phyloP scores from a whole-genome alignment of 148 eudicot species.

The Heliosperma pusillum region DNA sequence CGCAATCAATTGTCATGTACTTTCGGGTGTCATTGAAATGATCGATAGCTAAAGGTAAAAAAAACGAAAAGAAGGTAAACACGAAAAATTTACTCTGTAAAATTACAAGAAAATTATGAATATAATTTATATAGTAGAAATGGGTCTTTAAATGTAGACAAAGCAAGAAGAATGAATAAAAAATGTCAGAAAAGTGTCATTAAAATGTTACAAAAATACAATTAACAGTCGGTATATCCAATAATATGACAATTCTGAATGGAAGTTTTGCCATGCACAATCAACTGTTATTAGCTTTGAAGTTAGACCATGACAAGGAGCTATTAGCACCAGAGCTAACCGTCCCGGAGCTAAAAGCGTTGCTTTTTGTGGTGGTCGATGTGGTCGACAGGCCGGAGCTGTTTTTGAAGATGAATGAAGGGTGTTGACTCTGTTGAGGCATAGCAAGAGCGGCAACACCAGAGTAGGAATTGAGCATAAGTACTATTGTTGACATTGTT shows the following conservation, averaged over 20 bases:
- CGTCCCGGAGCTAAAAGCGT: not conserved
- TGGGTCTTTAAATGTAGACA: not conserved
- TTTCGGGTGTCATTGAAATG: too few species aligned
- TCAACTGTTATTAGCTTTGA: not conserved
- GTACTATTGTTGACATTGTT: conserved; percentile 18
- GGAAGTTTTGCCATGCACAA: not conserved
- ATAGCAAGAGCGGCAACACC: conserved; percentile 2
- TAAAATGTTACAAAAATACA: not conserved
- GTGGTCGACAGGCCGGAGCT: conserved; percentile 10
- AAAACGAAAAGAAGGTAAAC: too few species aligned
- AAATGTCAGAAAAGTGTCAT: too few species aligned
- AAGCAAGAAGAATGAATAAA: not conserved
- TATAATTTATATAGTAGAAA: too few species aligned
- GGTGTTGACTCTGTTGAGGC: conserved; percentile 13
- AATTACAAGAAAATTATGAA: not conserved
- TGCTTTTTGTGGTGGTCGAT: conserved; percentile 11
- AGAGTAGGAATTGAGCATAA: conserved; percentile 15
- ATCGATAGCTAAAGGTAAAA: too few species aligned
- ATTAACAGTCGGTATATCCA: not conserved
- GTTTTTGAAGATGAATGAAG: not conserved
- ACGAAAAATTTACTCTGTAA: too few species aligned
- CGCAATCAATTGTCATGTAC: too few species aligned
- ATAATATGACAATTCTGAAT: not conserved
- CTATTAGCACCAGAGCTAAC: not conserved
- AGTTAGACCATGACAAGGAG: conserved; percentile 19